Base-by-base conservation (phyloP, 1,284 basidiomycete species). In the Boletus nobilissimus region DNA sequence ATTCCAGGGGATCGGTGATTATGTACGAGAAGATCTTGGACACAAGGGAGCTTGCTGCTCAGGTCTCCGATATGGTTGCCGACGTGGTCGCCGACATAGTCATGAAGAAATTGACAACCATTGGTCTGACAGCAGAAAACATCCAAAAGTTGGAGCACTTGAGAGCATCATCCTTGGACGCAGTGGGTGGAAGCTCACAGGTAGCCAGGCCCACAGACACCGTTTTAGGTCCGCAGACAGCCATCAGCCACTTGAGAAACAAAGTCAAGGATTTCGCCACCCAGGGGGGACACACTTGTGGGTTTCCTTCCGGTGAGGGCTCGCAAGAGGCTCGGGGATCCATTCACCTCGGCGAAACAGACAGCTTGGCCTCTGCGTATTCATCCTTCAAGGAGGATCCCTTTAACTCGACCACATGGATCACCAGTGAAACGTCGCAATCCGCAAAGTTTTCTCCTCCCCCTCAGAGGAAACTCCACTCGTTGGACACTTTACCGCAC, bases 81-180 rank as follows among this genome's bases (percentile, higher is more conserved):
- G 73, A 74, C 5, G 18, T n/a, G n/a, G n/a, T n/a, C n/a, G n/a
- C n/a, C n/a, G n/a, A n/a, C n/a, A n/a, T n/a, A 26, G 57, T 74
- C 60, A 3, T 74, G 48, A 75, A 9, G 43, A 72, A 38, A 48
- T 11, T 75, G 39, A 29, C 48, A 13, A 24, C 66, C 57, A 69
- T 75, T 14, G 73, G 73, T 16, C 68, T 75, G 32, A 71, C 68
- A 7, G 39, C 26, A 7, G 68, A 75, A 48, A 75, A 54, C 62
- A 36, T 74, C 29, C 40, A 51, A 43, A 70, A 63, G 67, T 62
- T 74, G 26, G 32, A 72, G 38, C 5, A 24, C 5, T 40, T 72
- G 48, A 46, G 13, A 65, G 67, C 10, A 18, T n/a, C 46, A 40
- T 38, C 51, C 36, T 5, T 51, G 3, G 71, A 48, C 5, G n/a